Base-by-base conservation (phyloP, 352 stramenopile species). In the Phytopythium sindhum region DNA sequence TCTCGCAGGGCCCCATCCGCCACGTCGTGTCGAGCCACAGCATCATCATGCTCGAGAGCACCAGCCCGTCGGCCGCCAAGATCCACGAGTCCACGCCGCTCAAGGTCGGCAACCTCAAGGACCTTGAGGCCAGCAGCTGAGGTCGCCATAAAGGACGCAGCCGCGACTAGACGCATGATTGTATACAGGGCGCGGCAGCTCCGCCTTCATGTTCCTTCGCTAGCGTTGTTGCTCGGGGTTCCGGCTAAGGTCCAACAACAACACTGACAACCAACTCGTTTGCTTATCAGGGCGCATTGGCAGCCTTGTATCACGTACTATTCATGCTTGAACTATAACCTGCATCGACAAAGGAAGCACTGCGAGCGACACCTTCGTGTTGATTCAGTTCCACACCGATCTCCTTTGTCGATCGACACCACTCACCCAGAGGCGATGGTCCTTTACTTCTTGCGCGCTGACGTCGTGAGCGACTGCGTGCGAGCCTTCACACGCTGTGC, bases 401-500 rank as follows among this genome's bases (percentile, higher is more conserved):
- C 21, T 10, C 7, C 17, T 24, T 10, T 1, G 33, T 28, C 47
- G 15, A 14, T 24, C 12, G 47, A 24, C 7, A 53, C 12, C 47
- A 53, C 23, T 37, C 48, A 37, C 29, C 50, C 4, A 35, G 26
- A 41, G 29, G 19, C 17, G 29, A 4, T 2, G 0, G 29, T 44
- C 29, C 23, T 48, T 56, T 90, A 89, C 75, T 90, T 90, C 65
- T 89, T 90, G 11, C 77, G 73, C 26, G 77, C 70, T 29, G 77
- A 72, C 8, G 74, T 74, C 12, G 24, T 28, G 24, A 93, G 63
- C 33, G 71, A 61, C 51, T 78, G 84, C 29, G 81, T 65, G 44
- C 84, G 84, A 52, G 86, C 82, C 53, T 91, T 77, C 21, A 88
- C 84, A 14, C 84, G 82, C 37, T 76, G 74, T 37, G 87, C 80